Percentiles rank a stretch among this genome's conserved stretches.
Evolutionary conservation across 2,329 filamentous ascomycete genomes (phyloP).

Genomic region (Microcyclospora pomicola): DNA sequence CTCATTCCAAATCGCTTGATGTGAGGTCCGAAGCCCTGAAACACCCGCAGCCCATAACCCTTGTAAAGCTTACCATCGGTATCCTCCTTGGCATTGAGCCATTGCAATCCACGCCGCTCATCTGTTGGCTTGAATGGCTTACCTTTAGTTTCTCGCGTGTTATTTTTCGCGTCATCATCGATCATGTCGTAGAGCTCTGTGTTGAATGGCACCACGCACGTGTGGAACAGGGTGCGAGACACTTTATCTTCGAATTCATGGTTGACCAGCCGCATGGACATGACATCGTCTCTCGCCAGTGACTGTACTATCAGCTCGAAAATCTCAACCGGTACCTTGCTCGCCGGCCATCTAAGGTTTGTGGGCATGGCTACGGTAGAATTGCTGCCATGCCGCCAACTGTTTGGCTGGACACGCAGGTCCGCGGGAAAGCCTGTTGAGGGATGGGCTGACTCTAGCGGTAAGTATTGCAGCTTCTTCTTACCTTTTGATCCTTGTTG

Average conservation of each 20-base stretch:
- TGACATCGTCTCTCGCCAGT: constrained; percentile 45
- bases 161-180: constrained; percentile 21
- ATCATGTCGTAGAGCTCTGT: constrained; percentile 47
- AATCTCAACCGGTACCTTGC: constrained; percentile 45
- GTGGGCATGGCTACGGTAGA: too few species aligned
- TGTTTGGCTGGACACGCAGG: too few species aligned
- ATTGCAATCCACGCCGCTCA: constrained; percentile 15
- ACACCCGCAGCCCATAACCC: constrained; percentile 48
- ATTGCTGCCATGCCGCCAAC: too few species aligned
- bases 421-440: too few species aligned
- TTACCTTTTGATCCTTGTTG: too few species aligned
- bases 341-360: constrained; percentile 22
- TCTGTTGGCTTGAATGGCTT: background rate
- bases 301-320: constrained; percentile 43
- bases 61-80: constrained; percentile 32
- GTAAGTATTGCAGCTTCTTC: too few species aligned
- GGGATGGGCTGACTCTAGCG: too few species aligned
- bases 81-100: constrained; percentile 27
- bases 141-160: background rate
- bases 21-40: constrained; percentile 45
- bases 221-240: constrained; percentile 45
- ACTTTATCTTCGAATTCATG: constrained; percentile 45
- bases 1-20: constrained; percentile 53
- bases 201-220: constrained; percentile 52
- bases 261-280: constrained; percentile 47